A percentile compares a stretch with the other conserved stretches of the same genome.
phyloP scores from a whole-genome alignment of 441 rosid species.

The Adansonia madagascariensis region DNA sequence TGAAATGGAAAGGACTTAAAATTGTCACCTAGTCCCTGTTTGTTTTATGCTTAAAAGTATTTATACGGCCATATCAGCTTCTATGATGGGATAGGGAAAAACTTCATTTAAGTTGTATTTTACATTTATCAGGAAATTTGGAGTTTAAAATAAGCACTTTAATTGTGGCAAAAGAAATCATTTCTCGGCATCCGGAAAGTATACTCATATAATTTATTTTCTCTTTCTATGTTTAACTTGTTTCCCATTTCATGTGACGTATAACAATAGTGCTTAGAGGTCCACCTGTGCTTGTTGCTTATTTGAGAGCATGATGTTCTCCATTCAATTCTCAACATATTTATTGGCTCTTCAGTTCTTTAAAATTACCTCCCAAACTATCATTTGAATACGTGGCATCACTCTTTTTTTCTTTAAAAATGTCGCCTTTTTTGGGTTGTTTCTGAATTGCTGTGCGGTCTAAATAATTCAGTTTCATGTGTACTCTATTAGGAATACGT shows the following conservation, averaged over 20 bases:
- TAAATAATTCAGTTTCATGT: neutral
- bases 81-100: neutral
- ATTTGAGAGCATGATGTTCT: neutral
- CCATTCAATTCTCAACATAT: neutral
- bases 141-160: neutral
- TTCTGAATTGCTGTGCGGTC: conserved; percentile 1
- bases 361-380: conserved; percentile 1
- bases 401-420: neutral
- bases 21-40: neutral
- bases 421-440: neutral
- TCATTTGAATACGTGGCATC: neutral
- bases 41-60: conserved; percentile 4
- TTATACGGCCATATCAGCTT: neutral
- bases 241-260: neutral
- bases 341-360: neutral
- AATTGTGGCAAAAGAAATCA: neutral
- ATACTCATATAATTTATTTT: neutral
- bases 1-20: conserved; percentile 1
- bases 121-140: neutral
- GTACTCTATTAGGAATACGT: conserved; percentile 73
- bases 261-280: neutral
- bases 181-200: neutral
- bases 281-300: neutral
- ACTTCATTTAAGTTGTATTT: neutral
- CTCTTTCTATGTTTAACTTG: neutral